phyloP scores from a whole-genome alignment of 257 asterid genomes.

The Solanum piurae region DNA sequence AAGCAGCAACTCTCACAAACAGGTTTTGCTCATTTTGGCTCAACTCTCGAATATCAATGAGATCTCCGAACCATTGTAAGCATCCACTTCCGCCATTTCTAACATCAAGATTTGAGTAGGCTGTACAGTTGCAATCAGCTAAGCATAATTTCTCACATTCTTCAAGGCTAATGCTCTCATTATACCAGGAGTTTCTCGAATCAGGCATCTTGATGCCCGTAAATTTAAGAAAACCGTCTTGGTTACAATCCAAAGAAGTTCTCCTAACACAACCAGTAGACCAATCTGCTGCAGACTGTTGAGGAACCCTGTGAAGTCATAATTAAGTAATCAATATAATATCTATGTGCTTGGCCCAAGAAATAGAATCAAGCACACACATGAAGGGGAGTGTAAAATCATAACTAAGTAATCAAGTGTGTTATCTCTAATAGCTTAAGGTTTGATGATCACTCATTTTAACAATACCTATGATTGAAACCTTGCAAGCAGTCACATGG shows the following conservation, averaged over 20 bases:
- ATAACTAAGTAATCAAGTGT: conserved; percentile 7
- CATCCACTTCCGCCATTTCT: conserved; percentile 17
- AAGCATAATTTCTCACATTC: conserved; percentile 12
- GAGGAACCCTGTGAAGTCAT: background rate
- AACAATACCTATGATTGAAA: conserved; percentile 10
- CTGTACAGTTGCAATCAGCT: conserved; percentile 2
- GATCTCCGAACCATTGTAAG: conserved; percentile 18
- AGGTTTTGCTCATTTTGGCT: background rate
- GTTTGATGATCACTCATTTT: background rate
- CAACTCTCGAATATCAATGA: background rate
- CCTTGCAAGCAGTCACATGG: conserved; percentile 14
- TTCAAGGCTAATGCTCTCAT: conserved; percentile 9
- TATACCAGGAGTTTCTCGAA: background rate
- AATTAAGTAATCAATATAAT: background rate
- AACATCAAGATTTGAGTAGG: conserved; percentile 8
- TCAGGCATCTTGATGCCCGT: conserved; percentile 18
- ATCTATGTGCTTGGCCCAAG: background rate
- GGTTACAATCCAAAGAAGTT: conserved; percentile 11
- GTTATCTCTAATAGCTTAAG: background rate
- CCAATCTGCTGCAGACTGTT: conserved; percentile 15
- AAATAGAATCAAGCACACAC: background rate
- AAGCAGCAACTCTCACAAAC: background rate
- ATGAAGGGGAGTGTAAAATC: background rate
- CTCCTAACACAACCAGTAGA: conserved; percentile 19
- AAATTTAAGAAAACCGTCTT: conserved; percentile 9